Conservation (phyloP, 2,329 filamentous ascomycete species). For the Colletotrichum camelliae region DNA sequence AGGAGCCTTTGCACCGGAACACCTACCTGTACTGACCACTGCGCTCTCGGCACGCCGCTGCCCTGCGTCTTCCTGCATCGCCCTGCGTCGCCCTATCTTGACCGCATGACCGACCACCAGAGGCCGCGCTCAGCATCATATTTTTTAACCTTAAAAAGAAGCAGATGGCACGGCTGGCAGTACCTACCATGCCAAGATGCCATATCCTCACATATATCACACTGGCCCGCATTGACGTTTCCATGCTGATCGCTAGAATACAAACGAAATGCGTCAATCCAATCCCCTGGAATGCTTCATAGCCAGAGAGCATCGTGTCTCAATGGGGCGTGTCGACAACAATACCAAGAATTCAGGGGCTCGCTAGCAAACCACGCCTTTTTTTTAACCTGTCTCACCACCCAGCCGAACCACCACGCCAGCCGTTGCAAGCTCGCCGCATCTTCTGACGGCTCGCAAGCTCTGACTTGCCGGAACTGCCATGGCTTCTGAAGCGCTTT, state of each 20-base stretch:
- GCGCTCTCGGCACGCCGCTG: not conserved
- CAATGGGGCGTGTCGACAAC: not conserved
- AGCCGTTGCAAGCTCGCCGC: constrained; percentile 4
- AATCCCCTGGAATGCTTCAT: not conserved
- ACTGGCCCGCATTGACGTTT: not conserved
- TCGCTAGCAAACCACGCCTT: not conserved
- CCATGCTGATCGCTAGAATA: not conserved
- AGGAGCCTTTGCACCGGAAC: not conserved
- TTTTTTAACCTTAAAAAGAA: not conserved
- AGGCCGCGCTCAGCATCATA: not conserved
- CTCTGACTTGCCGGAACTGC: not conserved
- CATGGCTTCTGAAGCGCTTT: not conserved
- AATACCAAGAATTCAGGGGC: not conserved
- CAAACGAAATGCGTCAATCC: not conserved
- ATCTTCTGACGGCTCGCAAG: not conserved
- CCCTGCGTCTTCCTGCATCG: not conserved
- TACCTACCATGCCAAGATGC: not conserved
- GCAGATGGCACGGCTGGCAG: not conserved
- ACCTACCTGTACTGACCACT: not conserved
- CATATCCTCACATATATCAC: not conserved
- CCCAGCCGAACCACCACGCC: not conserved
- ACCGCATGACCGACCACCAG: not conserved
- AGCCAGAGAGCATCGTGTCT: not conserved
- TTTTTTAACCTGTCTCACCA: not conserved
- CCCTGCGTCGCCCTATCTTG: not conserved